phyloP scores from a whole-genome alignment of 1,284 basidiomycete genomes.

The Ganoderma sp. region DNA sequence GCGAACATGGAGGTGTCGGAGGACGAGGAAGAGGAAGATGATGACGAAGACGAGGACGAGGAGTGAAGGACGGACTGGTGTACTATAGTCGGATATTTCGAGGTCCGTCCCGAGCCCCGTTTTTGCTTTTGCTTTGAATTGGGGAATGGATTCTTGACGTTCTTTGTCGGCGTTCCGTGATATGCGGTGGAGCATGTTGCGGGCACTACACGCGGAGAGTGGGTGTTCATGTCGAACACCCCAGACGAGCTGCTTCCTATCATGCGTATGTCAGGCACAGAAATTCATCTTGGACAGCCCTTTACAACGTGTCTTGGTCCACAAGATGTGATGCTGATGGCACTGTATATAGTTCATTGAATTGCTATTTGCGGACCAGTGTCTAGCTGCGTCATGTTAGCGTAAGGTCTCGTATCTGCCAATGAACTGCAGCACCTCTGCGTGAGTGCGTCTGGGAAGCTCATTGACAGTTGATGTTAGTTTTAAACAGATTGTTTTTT shows the following conservation, averaged over 20 bases:
- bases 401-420: neutral
- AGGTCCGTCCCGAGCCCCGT: neutral
- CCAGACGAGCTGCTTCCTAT: neutral
- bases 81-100: neutral
- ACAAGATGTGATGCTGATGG: neutral
- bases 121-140: neutral
- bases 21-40: slow-evolving; percentile 83
- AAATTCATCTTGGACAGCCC: neutral
- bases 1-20: slow-evolving; percentile 88
- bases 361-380: no score
- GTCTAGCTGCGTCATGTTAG: neutral
- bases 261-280: neutral
- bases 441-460: neutral
- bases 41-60: slow-evolving; percentile 45
- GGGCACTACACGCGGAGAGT: neutral
- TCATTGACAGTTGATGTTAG: neutral
- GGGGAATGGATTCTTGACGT: neutral
- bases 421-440: neutral
- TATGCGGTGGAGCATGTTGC: neutral
- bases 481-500: neutral
- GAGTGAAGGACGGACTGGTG: neutral
- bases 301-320: neutral
- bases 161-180: neutral
- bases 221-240: neutral
- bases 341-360: neutral